These are phyloP conservation scores for Urtica urens DNA, from an alignment of 306 rosid genomes.

Conservation along the genomic window DNA sequence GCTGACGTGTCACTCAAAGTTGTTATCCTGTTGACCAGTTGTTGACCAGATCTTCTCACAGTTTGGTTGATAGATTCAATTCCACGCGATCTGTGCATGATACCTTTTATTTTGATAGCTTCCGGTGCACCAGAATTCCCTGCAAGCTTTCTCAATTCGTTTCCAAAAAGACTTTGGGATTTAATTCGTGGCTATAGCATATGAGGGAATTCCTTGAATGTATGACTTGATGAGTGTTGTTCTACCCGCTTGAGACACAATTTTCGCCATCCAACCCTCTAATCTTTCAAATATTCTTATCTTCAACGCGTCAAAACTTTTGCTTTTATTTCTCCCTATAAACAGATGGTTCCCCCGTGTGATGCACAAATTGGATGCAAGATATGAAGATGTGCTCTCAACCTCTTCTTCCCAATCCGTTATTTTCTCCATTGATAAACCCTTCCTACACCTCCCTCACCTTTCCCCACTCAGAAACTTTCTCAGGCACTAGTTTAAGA, in stretches of 20 bases:
- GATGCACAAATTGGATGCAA: no score
- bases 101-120: neutral
- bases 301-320: neutral
- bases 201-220: neutral
- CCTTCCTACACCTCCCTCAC: no score
- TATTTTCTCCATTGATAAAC: no score
- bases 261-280: neutral
- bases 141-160: neutral
- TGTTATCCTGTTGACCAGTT: no score
- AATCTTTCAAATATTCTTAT: neutral
- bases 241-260: neutral
- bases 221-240: neutral
- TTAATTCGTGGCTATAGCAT: neutral
- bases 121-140: neutral
- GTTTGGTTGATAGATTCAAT: neutral
- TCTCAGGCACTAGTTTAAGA: no score
- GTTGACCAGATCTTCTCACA: no score
- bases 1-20: no score
- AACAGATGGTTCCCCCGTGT: neutral
- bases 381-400: no score
- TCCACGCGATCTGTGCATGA: neutral
- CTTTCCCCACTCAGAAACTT: no score
- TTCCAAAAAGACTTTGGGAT: neutral
- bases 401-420: no score
- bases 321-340: neutral